A percentile compares a stretch with the other conserved stretches of the same genome.
Conservation (phyloP, 176 grass and related monocot genomes). For the Alopecurus myosuroides region DNA sequence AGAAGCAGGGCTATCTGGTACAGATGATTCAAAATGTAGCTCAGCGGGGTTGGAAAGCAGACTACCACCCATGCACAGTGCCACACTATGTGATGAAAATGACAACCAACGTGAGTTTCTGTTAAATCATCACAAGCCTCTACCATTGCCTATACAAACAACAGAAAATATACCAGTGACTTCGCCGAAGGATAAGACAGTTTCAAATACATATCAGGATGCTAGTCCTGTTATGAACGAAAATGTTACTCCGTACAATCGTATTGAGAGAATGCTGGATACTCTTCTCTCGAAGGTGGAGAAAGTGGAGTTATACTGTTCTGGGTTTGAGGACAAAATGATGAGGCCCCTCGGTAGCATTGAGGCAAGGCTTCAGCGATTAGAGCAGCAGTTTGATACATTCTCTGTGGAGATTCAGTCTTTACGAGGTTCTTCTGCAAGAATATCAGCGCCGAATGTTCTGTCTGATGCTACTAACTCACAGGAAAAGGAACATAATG, state of each 20-base stretch:
- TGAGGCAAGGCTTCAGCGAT: slow-evolving; percentile 53
- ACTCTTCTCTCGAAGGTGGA: slow-evolving; percentile 63
- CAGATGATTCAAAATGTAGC: slow-evolving; percentile 9
- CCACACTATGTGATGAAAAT: slow-evolving; percentile 18
- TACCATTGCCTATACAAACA: slow-evolving; percentile 21
- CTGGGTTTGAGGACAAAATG: slow-evolving; percentile 71
- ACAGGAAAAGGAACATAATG: slow-evolving; percentile 26
- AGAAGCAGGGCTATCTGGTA: not conserved
- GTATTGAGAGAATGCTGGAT: slow-evolving; percentile 71
- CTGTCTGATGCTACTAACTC: slow-evolving; percentile 4
- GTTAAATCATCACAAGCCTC: slow-evolving; percentile 21
- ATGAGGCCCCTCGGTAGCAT: slow-evolving; percentile 60
- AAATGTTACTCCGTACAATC: slow-evolving; percentile 20
- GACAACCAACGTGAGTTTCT: slow-evolving; percentile 16
- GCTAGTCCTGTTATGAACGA: slow-evolving; percentile 1
- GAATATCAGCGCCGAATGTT: slow-evolving; percentile 26
- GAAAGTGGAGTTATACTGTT: slow-evolving; percentile 75
- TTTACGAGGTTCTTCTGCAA: slow-evolving; percentile 28
- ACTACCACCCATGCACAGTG: slow-evolving; percentile 17
- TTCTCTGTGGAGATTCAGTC: slow-evolving; percentile 44
- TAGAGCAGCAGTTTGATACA: slow-evolving; percentile 50
- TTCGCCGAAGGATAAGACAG: slow-evolving; percentile 1
- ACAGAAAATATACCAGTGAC: slow-evolving; percentile 23
- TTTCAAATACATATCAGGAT: slow-evolving; percentile 20
- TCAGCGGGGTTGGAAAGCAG: slow-evolving; percentile 12